phyloP scores from a whole-genome alignment of 1,284 basidiomycete genomes.

The Leucoagaricus sp. region DNA sequence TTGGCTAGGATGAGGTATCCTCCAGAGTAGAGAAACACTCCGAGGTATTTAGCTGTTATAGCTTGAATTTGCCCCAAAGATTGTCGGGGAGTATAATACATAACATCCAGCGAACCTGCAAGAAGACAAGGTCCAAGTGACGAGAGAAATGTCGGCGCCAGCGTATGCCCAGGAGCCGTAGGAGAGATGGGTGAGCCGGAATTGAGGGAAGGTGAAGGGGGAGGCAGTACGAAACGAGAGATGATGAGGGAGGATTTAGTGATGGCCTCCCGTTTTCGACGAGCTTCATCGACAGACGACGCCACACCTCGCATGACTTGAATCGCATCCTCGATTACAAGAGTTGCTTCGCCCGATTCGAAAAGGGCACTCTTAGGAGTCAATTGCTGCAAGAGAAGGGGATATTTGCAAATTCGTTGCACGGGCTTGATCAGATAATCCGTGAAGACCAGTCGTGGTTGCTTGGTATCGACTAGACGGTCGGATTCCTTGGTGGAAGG shows the following conservation, averaged over 20 bases:
- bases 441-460: constrained; percentile 56
- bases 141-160: constrained; percentile 58
- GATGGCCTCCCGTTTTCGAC: constrained; percentile 65
- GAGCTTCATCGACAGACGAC: constrained; percentile 60
- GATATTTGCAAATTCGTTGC: constrained; percentile 90
- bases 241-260: constrained; percentile 70
- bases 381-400: constrained; percentile 82
- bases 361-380: constrained; percentile 18
- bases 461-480: constrained; percentile 23
- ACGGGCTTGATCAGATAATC: constrained; percentile 91
- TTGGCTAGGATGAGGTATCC: constrained; percentile 87
- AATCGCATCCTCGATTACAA: constrained; percentile 53
- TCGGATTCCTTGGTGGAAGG: constrained; percentile 25
- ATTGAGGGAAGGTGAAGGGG: constrained; percentile 29
- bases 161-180: constrained; percentile 30
- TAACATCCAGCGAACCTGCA: constrained; percentile 82
- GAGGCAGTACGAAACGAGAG: constrained; percentile 56
- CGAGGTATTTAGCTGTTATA: constrained; percentile 83
- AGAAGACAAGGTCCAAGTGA: constrained; percentile 76
- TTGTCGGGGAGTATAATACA: constrained; percentile 58
- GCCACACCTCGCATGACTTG: constrained; percentile 64
- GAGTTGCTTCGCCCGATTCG: constrained; percentile 37
- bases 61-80: constrained; percentile 40
- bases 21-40: constrained; percentile 85
- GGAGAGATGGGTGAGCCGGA: constrained; percentile 21